These are phyloP conservation scores for Talaromyces sp. DNA, from an alignment of 2,329 filamentous ascomycete genomes.

Conservation along the genomic window DNA sequence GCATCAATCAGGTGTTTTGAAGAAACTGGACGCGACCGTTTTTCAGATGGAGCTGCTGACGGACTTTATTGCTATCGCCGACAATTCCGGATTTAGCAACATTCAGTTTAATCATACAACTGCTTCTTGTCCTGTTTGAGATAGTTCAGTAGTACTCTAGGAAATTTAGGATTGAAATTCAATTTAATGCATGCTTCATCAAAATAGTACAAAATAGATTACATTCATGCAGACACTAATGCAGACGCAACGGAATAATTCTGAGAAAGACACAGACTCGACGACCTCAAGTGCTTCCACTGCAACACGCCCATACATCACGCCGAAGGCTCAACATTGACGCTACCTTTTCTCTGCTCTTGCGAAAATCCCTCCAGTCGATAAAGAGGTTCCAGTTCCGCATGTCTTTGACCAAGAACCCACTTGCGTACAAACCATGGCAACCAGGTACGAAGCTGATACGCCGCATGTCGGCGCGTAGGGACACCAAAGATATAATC, in stretches of 20 bases:
- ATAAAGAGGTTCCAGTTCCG: conserved; percentile 46
- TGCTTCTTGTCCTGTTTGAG: background rate
- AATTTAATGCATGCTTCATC: background rate
- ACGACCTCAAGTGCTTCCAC: background rate
- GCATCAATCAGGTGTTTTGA: background rate
- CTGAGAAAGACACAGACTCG: background rate
- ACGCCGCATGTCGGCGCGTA: conserved; percentile 51
- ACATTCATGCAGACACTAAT: background rate
- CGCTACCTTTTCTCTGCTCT: background rate
- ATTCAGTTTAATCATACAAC: background rate
- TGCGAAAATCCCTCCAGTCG: conserved; percentile 32
- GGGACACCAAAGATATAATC: conserved; percentile 56
- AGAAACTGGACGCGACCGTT: background rate
- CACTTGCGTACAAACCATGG: conserved; percentile 58
- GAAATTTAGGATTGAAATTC: background rate
- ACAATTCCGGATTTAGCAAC: background rate
- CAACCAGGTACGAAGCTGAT: conserved; percentile 51
- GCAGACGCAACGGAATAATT: background rate
- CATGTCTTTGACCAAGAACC: conserved; percentile 44
- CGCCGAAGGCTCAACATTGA: background rate
- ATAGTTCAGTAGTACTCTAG: background rate
- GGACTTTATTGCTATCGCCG: background rate
- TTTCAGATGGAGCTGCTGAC: background rate
- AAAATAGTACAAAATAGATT: background rate
- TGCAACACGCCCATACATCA: background rate